Evolutionary conservation across 768 basidiomycete genomes (phyloP).

Genomic region (Leccinum rimulosum): DNA sequence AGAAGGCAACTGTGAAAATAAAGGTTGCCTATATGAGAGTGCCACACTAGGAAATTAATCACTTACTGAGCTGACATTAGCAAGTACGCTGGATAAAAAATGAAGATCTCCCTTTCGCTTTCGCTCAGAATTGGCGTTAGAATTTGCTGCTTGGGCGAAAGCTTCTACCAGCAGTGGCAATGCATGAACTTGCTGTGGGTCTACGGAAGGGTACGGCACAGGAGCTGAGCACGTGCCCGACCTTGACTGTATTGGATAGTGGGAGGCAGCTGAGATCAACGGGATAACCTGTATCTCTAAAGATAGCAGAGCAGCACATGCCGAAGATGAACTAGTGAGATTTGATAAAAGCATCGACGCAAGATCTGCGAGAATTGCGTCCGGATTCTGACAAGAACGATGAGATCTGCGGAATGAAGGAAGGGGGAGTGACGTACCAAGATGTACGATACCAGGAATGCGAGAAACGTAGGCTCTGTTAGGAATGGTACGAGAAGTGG

Average conservation of each 20-base stretch:
- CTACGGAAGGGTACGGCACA: conserved; percentile 61
- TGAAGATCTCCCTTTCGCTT: conserved; percentile 77
- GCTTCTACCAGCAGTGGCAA: conserved; percentile 87
- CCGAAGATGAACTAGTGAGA: conserved; percentile 69
- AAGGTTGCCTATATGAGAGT: conserved; percentile 1
- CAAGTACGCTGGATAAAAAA: conserved; percentile 92
- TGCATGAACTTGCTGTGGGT: conserved; percentile 54
- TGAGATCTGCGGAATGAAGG: conserved; percentile 6
- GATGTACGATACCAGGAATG: conserved; percentile 86
- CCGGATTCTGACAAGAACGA: conserved; percentile 63
- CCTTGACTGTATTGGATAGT: conserved; percentile 74
- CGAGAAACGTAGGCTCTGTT: conserved; percentile 69
- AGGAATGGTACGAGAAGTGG: conserved; percentile 62
- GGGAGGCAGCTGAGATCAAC: conserved; percentile 38
- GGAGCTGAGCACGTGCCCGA: conserved; percentile 78
- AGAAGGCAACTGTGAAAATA: conserved; percentile 52
- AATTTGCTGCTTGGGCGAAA: conserved; percentile 72
- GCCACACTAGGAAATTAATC: neutral
- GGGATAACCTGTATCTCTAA: conserved; percentile 65
- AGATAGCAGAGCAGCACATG: conserved; percentile 61
- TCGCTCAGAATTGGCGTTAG: conserved; percentile 47
- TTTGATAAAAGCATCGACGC: conserved; percentile 99
- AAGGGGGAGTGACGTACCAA: conserved; percentile 54
- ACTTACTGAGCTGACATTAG: conserved; percentile 81
- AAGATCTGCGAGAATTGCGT: conserved; percentile 87